A percentile compares a stretch with the other conserved stretches of the same genome.
Conservation (phyloP, 179 eudicot species). For the Nepenthes alata region DNA sequence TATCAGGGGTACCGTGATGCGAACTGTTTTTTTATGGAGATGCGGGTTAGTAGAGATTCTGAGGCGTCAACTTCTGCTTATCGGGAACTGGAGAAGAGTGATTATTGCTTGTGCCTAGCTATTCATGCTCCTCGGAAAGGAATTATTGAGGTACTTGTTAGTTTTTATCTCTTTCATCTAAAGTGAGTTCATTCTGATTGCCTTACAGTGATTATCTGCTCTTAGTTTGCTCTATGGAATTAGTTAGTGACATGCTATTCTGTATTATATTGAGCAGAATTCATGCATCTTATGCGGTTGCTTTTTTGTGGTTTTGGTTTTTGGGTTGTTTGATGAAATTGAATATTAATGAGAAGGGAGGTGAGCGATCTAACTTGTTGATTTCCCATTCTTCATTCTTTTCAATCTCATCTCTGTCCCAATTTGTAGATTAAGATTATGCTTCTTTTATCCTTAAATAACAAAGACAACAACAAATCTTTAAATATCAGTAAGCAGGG, state of each 20-base stretch:
- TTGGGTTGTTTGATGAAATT: too few species aligned
- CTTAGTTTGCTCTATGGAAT: background rate
- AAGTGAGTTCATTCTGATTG: background rate
- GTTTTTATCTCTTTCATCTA: background rate
- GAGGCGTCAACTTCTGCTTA: conserved; percentile 29
- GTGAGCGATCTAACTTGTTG: too few species aligned
- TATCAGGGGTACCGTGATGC: conserved; percentile 92
- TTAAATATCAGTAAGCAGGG: too few species aligned
- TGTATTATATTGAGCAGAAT: too few species aligned
- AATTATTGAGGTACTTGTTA: conserved; percentile 63
- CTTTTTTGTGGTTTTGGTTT: too few species aligned
- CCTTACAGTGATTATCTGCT: background rate
- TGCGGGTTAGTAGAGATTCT: conserved; percentile 53
- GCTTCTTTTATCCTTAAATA: background rate
- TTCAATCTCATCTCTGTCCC: background rate
- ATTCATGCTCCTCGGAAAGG: conserved; percentile 96
- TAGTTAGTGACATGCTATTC: too few species aligned
- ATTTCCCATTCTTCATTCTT: too few species aligned
- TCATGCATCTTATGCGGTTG: too few species aligned
- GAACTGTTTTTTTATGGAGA: conserved; percentile 81
- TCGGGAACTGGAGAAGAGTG: conserved; percentile 46
- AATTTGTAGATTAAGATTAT: background rate
- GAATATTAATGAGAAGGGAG: too few species aligned
- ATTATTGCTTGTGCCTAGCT: conserved; percentile 82
- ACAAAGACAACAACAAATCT: too few species aligned